Evolutionary conservation across 805 yeast species (phyloP).

Genomic region (Yarrowia deformans): DNA sequence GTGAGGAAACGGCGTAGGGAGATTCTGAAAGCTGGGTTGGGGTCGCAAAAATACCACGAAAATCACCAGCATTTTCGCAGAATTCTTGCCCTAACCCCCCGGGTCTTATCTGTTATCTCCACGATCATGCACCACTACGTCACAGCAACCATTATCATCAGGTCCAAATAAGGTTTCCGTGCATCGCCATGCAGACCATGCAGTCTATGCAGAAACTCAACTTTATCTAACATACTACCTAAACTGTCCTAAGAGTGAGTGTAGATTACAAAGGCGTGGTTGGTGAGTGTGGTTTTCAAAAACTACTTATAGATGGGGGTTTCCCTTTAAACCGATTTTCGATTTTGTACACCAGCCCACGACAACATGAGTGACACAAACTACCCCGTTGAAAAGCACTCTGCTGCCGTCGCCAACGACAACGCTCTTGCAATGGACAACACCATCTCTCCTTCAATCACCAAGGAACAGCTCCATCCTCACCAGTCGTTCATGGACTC

Average conservation of each 20-base stretch:
- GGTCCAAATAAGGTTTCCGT: not conserved
- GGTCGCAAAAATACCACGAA: not conserved
- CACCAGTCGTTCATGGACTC: constrained; percentile 28
- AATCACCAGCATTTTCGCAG: not conserved
- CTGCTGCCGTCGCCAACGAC: no score
- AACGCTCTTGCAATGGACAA: not conserved
- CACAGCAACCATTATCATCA: constrained; percentile 13
- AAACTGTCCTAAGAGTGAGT: no score
- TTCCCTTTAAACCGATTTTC: not conserved
- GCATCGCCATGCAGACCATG: not conserved
- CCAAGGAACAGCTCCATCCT: not conserved
- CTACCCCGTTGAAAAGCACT: not conserved
- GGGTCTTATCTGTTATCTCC: no score
- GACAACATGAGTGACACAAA: not conserved
- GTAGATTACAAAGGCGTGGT: not conserved
- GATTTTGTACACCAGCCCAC: no score
- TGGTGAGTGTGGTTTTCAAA: not conserved
- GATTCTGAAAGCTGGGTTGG: no score
- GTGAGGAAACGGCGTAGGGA: not conserved
- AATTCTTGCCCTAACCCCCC: no score
- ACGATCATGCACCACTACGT: constrained; percentile 4
- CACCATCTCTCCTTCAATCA: not conserved
- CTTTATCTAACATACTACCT: not conserved
- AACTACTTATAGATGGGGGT: not conserved
- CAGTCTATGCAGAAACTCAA: constrained; percentile 10